phyloP scores from a whole-genome alignment of 202 grass and related monocot species.

The Carex arenaria region DNA sequence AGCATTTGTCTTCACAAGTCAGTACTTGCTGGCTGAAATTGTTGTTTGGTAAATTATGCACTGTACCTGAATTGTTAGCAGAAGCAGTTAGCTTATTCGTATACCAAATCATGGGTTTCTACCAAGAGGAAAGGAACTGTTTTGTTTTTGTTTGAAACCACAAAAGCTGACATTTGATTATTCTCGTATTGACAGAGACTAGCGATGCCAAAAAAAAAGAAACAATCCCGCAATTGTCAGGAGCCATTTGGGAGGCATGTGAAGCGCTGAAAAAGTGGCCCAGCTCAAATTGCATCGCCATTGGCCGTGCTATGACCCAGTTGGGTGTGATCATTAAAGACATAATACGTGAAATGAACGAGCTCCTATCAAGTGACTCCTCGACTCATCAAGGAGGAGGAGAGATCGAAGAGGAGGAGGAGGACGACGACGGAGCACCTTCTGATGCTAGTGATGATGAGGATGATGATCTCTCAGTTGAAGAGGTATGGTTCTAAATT shows the following conservation, averaged over 20 bases:
- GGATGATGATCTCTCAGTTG: constrained; percentile 56
- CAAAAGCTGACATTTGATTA: background rate
- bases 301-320: constrained; percentile 75
- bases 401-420: constrained; percentile 36
- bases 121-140: background rate
- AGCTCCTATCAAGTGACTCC: constrained; percentile 46
- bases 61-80: background rate
- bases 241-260: constrained; percentile 86
- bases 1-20: background rate
- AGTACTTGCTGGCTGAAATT: background rate
- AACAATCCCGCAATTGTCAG: constrained; percentile 52
- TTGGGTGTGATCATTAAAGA: constrained; percentile 76
- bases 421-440: constrained; percentile 38
- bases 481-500: constrained; percentile 37
- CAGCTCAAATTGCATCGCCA: constrained; percentile 55
- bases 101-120: background rate
- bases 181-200: constrained; percentile 41
- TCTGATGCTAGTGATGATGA: constrained; percentile 41
- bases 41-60: background rate
- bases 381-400: constrained; percentile 29
- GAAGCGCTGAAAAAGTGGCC: constrained; percentile 78
- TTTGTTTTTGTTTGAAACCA: background rate
- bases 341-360: constrained; percentile 81
- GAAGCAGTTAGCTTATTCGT: background rate
- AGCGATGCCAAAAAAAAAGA: constrained; percentile 33